These are phyloP conservation scores for Dillenia turbinata DNA, from an alignment of 164 flowering plant species.

Conservation along the genomic window DNA sequence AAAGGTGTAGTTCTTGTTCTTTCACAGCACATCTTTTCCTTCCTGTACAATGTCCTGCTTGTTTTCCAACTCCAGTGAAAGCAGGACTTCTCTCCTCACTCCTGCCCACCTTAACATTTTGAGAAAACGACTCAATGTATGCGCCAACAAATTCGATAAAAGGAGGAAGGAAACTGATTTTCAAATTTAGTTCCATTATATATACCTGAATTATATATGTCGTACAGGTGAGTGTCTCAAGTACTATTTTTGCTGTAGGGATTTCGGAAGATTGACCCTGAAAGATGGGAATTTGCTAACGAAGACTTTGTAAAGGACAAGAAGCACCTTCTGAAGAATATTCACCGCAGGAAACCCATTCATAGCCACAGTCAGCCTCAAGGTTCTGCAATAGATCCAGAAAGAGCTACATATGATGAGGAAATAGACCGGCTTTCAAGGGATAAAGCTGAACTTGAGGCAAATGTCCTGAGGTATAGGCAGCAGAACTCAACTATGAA, in stretches of 20 bases:
- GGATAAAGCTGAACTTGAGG: slow-evolving; percentile 59
- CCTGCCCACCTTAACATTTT: too few species aligned
- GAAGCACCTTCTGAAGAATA: slow-evolving; percentile 87
- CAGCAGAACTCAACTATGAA: slow-evolving; percentile 49
- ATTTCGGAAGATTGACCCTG: slow-evolving; percentile 87
- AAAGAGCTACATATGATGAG: slow-evolving; percentile 78
- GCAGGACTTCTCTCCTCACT: too few species aligned
- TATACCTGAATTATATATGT: too few species aligned
- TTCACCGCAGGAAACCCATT: slow-evolving; percentile 83
- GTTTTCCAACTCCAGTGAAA: too few species aligned
- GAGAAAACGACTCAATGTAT: too few species aligned
- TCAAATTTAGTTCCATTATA: too few species aligned
- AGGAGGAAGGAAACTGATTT: too few species aligned
- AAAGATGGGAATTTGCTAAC: slow-evolving; percentile 92
- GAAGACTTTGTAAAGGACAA: slow-evolving; percentile 84
- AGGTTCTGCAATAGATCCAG: slow-evolving; percentile 56
- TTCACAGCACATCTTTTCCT: too few species aligned
- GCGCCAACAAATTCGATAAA: too few species aligned
- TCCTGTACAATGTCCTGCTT: too few species aligned
- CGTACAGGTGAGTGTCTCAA: too few species aligned
- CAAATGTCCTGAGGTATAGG: slow-evolving; percentile 36
- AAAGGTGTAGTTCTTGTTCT: too few species aligned
- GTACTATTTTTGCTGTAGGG: slow-evolving; percentile 44
- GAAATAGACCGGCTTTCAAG: slow-evolving; percentile 72
- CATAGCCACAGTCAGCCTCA: slow-evolving; percentile 93